A percentile compares a stretch with the other conserved stretches of the same genome.
Conservation (phyloP, 495 filamentous ascomycete species). For the Extremus antarcticus region DNA sequence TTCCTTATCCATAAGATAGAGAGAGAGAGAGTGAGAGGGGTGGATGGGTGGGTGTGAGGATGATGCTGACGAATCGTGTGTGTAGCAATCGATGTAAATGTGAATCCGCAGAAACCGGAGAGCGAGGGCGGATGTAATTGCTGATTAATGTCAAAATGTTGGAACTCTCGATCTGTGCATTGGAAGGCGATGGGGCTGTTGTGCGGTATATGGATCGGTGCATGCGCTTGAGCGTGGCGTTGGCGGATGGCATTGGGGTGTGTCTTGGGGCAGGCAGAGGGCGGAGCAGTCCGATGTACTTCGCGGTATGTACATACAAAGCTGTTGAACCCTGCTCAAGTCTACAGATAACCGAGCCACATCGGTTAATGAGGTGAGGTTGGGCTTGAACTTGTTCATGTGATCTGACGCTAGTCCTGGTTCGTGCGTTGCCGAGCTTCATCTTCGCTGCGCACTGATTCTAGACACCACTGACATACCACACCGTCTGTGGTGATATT, state of each 20-base stretch:
- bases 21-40: too few species aligned
- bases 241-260: neutral
- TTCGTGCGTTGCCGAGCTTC: too few species aligned
- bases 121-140: slow-evolving; percentile 20
- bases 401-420: neutral
- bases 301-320: neutral
- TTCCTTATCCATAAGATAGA: too few species aligned
- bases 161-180: neutral
- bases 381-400: neutral
- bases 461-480: too few species aligned
- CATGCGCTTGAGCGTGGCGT: too few species aligned
- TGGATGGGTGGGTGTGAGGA: too few species aligned
- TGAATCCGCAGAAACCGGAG: slow-evolving; percentile 18
- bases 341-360: neutral
- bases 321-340: neutral
- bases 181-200: neutral
- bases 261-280: neutral
- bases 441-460: too few species aligned
- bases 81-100: slow-evolving; percentile 20
- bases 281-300: too few species aligned
- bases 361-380: neutral
- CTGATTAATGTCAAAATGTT: slow-evolving; percentile 6
- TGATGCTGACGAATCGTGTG: neutral
- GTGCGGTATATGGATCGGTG: too few species aligned
- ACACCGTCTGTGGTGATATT: too few species aligned